Conservation (phyloP, 2,329 filamentous ascomycete species). For the Talaromyces sp. region DNA sequence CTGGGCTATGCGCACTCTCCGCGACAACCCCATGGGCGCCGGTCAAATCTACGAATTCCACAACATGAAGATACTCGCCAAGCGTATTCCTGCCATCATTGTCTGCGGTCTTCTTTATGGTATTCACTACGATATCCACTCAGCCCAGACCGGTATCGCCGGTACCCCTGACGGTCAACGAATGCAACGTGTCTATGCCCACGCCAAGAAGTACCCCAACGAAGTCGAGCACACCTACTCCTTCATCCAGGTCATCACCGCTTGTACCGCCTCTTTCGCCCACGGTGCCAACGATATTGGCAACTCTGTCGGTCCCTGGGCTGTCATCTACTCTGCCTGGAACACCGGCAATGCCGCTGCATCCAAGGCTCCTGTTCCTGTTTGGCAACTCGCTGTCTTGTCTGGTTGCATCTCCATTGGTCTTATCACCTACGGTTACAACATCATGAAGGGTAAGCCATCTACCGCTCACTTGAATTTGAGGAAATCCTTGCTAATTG, state of each 20-base stretch:
- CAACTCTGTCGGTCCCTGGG: slow-evolving; percentile 68
- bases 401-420: slow-evolving; percentile 38
- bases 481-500: no score
- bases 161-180: slow-evolving; percentile 67
- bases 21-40: slow-evolving; percentile 67
- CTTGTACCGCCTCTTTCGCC: slow-evolving; percentile 51
- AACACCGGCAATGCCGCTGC: slow-evolving; percentile 56
- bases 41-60: slow-evolving; percentile 71
- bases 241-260: slow-evolving; percentile 54
- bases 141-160: slow-evolving; percentile 65
- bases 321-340: slow-evolving; percentile 68
- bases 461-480: not conserved
- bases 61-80: slow-evolving; percentile 63
- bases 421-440: slow-evolving; percentile 73
- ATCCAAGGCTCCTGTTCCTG: slow-evolving; percentile 61
- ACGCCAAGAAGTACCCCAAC: slow-evolving; percentile 63
- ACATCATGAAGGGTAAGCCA: slow-evolving; percentile 73
- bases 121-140: slow-evolving; percentile 77
- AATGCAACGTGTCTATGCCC: slow-evolving; percentile 37
- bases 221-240: slow-evolving; percentile 63
- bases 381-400: slow-evolving; percentile 54
- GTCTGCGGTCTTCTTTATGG: slow-evolving; percentile 67
- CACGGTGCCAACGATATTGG: slow-evolving; percentile 76
- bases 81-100: slow-evolving; percentile 67
- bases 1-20: slow-evolving; percentile 77